Evolutionary conservation across 305 asterid genomes (phyloP), one percentile per base, ranked within the genome.

Genomic region (Fraxinus albicans): DNA sequence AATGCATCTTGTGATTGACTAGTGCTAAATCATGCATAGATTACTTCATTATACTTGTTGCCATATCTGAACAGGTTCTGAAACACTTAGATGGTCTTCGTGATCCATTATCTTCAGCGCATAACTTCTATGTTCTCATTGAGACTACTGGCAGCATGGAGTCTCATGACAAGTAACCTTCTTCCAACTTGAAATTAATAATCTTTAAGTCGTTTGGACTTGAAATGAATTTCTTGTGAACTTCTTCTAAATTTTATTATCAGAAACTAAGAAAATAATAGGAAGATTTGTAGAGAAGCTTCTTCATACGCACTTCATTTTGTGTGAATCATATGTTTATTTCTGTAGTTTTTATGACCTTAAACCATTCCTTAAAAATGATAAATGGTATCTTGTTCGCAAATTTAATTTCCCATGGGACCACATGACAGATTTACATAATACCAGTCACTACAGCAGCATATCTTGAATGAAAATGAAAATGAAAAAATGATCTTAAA

Each of bases 121-220:
- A 93, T 89, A 90, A 96, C 81, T 96, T 96, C 87, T 96, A 93
- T 90, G 83, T 93, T 86, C 94, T 96, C 90, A 91, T 96, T 82
- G 99, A 96, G 94, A 96, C 99, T 85, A 94, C 96, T 29, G 99
- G 99, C 87, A 94, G 99, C 87, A 85, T 67, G 74, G 98, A 94
- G 90, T 85, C 95, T 89, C 93, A 91, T 89, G 99, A 96, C 94
- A 93, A 86, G 99, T 96, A 96, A 88, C 79, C 60, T 72, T 80
- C 82, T 85, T 80, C 73, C 77, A 73, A 79, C 82, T 85, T 83
- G 50, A 81, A 53, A 31, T 74, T 73, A 75, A 70, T 83, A 25
- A 81, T 73, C 86, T 85, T 76, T 58, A 47, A 50, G 78, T 82
- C 82, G 58, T 40, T 67, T 77, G 79, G 76, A 50, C 53, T 82